Evolutionary conservation across 139 green algal genomes (phyloP), one percentile per base, ranked within the genome.

Genomic region (Tetradesmus obliquus): DNA sequence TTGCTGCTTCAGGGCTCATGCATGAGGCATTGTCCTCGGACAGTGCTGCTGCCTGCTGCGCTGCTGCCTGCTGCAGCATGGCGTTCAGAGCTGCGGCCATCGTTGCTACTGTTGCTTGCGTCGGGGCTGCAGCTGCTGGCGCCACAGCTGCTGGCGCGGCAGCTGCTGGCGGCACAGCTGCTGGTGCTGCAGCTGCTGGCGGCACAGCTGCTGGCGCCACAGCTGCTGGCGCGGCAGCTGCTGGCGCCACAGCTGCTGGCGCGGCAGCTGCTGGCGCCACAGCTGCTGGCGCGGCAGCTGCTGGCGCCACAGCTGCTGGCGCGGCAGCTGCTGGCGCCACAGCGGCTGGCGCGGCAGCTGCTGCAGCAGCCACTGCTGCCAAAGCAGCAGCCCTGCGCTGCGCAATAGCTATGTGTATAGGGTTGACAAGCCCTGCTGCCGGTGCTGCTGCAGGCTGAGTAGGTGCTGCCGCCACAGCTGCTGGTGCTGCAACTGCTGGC

Each of bases 121-220:
- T 57, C 5, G 12, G 15, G 9, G 81, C 12, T 66, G 81, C 81
- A 69, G 51, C 17, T 66, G 71, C 71, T 79, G 71, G 13, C 17
- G 71, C 71, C 15, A 79, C 71, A 32, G 71, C 17, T n/a, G 13
- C 71, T 79, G n/a, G n/a, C n/a, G 71, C 17, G 6, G 24, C 82
- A 22, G 76, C 81, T 66, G 81, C 81, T 62, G 81, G 55, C 66
- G n/a, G n/a, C n/a, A n/a, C n/a, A n/a, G n/a, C n/a, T n/a, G n/a
- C n/a, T n/a, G n/a, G n/a, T n/a, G n/a, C n/a, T n/a, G n/a, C n/a
- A n/a, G n/a, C n/a, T n/a, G 71, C 71, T 79, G 71, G 13, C 17
- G 71, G 2, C 15, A 79, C 71, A 32, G 71, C 17, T n/a, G 13
- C 71, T 79, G 71, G n/a, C n/a, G n/a, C n/a, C n/a, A n/a, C n/a